These are phyloP conservation scores for Fragaria iinumae DNA, from an alignment of 306 rosid genomes.

Conservation along the genomic window DNA sequence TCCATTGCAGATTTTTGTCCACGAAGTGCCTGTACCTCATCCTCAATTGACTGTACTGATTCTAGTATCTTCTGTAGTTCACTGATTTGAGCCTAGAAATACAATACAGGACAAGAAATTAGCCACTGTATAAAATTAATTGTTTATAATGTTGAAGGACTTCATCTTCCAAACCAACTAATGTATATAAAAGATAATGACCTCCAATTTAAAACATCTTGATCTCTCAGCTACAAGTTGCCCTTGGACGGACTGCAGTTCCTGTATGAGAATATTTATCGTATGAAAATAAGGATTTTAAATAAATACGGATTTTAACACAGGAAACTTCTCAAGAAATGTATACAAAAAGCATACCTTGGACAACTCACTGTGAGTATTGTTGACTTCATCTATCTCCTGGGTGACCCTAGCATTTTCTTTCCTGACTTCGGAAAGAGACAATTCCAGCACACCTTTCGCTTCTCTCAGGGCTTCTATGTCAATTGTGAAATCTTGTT, in stretches of 20 bases:
- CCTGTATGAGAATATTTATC: slow-evolving; percentile 49
- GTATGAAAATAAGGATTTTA: slow-evolving; percentile 22
- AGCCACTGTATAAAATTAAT: slow-evolving; percentile 2
- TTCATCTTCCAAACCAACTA: not conserved
- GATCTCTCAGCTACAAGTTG: slow-evolving; percentile 94
- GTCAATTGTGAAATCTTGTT: slow-evolving; percentile 32
- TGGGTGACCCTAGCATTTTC: slow-evolving; percentile 64
- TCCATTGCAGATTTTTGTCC: slow-evolving; percentile 74
- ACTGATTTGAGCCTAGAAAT: slow-evolving; percentile 77
- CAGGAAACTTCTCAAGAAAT: slow-evolving; percentile 19
- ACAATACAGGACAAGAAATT: slow-evolving; percentile 15
- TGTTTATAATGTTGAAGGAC: not conserved
- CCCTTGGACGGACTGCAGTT: slow-evolving; percentile 85
- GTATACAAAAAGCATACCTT: slow-evolving; percentile 49
- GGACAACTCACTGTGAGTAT: slow-evolving; percentile 75
- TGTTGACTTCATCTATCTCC: slow-evolving; percentile 62
- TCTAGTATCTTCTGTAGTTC: slow-evolving; percentile 77
- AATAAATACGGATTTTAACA: not conserved
- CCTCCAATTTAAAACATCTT: slow-evolving; percentile 95
- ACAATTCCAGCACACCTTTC: slow-evolving; percentile 50
- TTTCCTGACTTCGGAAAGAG: slow-evolving; percentile 57
- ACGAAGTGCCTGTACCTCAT: slow-evolving; percentile 77
- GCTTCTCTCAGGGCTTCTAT: slow-evolving; percentile 59
- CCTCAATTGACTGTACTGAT: slow-evolving; percentile 72
- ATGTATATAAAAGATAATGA: slow-evolving; percentile 23